Evolutionary conservation across 2,329 filamentous ascomycete genomes (phyloP).

Genomic region (Pseudogymnoascus sp.): DNA sequence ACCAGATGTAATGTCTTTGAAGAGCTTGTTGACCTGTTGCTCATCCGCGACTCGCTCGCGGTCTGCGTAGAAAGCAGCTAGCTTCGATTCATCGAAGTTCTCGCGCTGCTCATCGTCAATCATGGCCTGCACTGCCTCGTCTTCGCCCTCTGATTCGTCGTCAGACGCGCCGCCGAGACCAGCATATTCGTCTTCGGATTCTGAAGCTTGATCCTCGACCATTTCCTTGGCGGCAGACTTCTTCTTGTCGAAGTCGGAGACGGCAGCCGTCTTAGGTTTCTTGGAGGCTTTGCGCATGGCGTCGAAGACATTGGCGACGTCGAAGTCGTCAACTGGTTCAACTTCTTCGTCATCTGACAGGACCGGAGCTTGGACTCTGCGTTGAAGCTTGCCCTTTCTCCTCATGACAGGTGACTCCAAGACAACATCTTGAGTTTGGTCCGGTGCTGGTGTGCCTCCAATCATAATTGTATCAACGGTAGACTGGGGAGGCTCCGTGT

Average conservation of each 20-base stretch:
- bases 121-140: constrained; percentile 64
- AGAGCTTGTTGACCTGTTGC: constrained; percentile 81
- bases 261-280: constrained; percentile 41
- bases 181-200: constrained; percentile 97
- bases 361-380: constrained; percentile 35
- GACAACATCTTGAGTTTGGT: constrained; percentile 30
- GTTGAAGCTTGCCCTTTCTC: constrained; percentile 51
- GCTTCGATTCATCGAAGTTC: constrained; percentile 68
- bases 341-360: constrained; percentile 33
- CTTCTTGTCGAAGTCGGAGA: constrained; percentile 68
- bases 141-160: constrained; percentile 72
- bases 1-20: constrained; percentile 87
- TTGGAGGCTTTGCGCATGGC: constrained; percentile 62
- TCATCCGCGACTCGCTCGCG: constrained; percentile 75
- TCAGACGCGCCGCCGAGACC: constrained; percentile 85
- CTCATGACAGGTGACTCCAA: constrained; percentile 59
- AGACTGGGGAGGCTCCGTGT: constrained; percentile 56
- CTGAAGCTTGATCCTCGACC: constrained; percentile 88
- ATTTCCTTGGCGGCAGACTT: constrained; percentile 81
- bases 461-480: constrained; percentile 63
- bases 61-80: constrained; percentile 74
- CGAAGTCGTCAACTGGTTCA: constrained; percentile 30
- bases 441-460: constrained; percentile 31
- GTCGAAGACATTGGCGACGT: constrained; percentile 34
- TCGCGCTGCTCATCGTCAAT: constrained; percentile 79